These are phyloP conservation scores for Syzygium aqueum DNA, from an alignment of 345 rosid genomes.

Conservation along the genomic window DNA sequence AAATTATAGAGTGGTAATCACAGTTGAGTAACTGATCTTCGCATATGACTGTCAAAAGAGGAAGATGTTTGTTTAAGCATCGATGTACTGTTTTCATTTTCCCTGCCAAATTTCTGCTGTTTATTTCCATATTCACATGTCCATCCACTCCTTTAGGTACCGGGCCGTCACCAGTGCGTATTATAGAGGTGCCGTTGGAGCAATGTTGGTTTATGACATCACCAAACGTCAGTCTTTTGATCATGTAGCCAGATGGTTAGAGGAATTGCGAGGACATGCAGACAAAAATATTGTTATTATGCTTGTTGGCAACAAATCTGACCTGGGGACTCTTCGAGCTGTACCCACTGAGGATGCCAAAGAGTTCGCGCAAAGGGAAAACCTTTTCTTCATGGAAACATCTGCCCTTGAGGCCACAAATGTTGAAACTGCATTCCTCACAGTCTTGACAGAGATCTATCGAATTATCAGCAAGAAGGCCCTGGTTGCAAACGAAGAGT, in stretches of 20 bases:
- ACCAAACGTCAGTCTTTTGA: constrained; percentile 47
- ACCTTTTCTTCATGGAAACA: constrained; percentile 55
- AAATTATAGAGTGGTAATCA: not conserved
- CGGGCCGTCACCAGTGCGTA: constrained; percentile 66
- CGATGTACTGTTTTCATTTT: not conserved
- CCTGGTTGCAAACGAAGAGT: constrained; percentile 41
- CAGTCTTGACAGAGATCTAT: constrained; percentile 48
- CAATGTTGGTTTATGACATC: constrained; percentile 59
- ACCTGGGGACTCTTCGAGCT: constrained; percentile 44
- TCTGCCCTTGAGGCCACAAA: constrained; percentile 56
- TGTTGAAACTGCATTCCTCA: constrained; percentile 47
- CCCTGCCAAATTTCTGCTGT: not conserved
- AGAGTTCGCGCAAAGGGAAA: constrained; percentile 49
- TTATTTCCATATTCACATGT: not conserved
- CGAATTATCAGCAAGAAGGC: constrained; percentile 41
- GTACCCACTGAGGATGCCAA: constrained; percentile 50
- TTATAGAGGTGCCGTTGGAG: constrained; percentile 67
- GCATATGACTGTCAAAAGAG: not conserved
- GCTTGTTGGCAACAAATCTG: constrained; percentile 57
- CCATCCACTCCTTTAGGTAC: constrained; percentile 17
- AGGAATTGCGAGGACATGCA: constrained; percentile 50
- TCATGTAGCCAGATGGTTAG: constrained; percentile 51
- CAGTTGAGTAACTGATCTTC: not conserved
- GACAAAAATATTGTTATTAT: constrained; percentile 49
- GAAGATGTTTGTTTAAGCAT: not conserved